Evolutionary conservation across 2,329 filamentous ascomycete genomes (phyloP), one percentile per base, ranked within the genome.

Genomic region (Fusarium tupiense): DNA sequence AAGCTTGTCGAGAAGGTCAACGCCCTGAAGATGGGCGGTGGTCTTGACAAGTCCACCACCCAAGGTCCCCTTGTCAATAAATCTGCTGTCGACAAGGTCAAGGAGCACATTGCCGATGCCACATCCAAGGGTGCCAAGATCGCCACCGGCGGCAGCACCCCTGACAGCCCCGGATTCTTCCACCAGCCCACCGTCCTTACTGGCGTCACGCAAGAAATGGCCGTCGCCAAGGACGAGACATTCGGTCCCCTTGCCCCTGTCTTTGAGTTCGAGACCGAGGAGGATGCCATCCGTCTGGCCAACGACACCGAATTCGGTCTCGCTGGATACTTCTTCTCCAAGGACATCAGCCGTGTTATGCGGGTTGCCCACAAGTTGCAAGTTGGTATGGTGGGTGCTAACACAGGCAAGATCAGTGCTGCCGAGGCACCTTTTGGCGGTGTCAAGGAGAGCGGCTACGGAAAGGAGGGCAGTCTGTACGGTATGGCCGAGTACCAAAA

Each of bases 131-230:
- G 90, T 35, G 91, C 85, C 24, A 88, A 88, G 76, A 80, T 92
- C 49, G 80, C 89, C 49, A 79, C 86, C 17, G 91, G 87, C 88
- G 73, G 85, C 86, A 74, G 93, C 94, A 82, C 75, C 10, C 83
- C 91, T 91, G 92, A 90, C 90, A 79, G 90, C 88, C 61, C 91
- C 83, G 82, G 85, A 19, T 44, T 86, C 82, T 95, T 94, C 85
- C 94, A 90, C 83, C 87, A 92, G 74, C 91, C 91, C 2, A 94
- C 93, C 1, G 90, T 95, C 37, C 87, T 95, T 59, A 89, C 90
- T 22, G 91, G 90, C 49, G 77, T 81, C 24, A 80, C 79, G 49
- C 64, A 74, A 64, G 74, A 80, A 56, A 81, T 81, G 78, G 67
- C 67, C 24, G 74, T 81, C 3, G 76, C 74, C 33, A 74, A 73